Conservation (phyloP, 352 stramenopile genomes). For the Pythium aquatile region DNA sequence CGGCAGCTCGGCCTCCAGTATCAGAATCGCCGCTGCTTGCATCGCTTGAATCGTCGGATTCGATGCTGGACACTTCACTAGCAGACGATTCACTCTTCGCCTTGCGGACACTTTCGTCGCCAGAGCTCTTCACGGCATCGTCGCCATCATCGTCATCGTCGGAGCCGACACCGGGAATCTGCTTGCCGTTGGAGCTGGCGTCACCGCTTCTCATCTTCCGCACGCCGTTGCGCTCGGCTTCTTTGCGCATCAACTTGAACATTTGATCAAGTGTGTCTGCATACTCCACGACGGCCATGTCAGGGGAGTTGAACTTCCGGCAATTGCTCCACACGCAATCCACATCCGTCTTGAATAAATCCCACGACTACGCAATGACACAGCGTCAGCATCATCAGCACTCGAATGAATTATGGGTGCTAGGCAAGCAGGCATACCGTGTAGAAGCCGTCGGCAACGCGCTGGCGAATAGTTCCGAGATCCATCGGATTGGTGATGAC, state of each 20-base stretch:
- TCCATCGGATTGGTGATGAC: conserved; percentile 86
- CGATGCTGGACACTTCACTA: conserved; percentile 58
- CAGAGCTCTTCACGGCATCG: conserved; percentile 32
- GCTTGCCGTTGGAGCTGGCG: neutral
- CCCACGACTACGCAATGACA: conserved; percentile 43
- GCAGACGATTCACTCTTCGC: conserved; percentile 63
- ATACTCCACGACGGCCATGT: conserved; percentile 80
- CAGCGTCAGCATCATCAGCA: too few species aligned
- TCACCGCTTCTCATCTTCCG: conserved; percentile 34
- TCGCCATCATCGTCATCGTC: conserved; percentile 34
- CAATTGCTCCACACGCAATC: conserved; percentile 86
- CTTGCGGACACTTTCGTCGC: conserved; percentile 52
- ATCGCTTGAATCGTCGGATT: conserved; percentile 44
- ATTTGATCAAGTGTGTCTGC: conserved; percentile 63
- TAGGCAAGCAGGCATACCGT: conserved; percentile 28
- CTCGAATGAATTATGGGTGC: too few species aligned
- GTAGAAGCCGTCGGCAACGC: conserved; percentile 61
- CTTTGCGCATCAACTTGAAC: conserved; percentile 55
- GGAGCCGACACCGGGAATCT: neutral
- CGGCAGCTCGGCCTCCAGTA: conserved; percentile 6
- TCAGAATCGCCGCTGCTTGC: conserved; percentile 34
- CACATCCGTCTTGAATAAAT: conserved; percentile 77
- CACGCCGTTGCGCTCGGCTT: conserved; percentile 59
- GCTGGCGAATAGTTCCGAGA: conserved; percentile 76
- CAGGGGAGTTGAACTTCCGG: conserved; percentile 69